These are phyloP conservation scores for Lactarius vividus DNA, from an alignment of 768 basidiomycete genomes.

Conservation along the genomic window DNA sequence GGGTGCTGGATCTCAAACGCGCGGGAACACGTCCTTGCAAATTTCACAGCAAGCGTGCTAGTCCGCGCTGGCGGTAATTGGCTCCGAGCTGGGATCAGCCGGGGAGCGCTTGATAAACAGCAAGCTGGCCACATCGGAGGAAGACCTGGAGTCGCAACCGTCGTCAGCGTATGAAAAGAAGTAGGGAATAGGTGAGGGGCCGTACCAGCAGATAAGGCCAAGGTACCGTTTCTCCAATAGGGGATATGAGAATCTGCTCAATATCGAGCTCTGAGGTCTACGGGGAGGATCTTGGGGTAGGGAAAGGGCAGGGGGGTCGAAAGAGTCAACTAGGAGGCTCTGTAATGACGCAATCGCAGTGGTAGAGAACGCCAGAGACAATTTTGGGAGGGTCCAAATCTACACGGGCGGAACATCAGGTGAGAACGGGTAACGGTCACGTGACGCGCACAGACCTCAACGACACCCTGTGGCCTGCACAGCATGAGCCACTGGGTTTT, in stretches of 20 bases:
- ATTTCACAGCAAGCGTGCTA: slow-evolving; percentile 53
- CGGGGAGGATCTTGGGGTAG: slow-evolving; percentile 68
- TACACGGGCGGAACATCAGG: slow-evolving; percentile 34
- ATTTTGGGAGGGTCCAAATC: slow-evolving; percentile 87
- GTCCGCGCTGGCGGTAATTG: slow-evolving; percentile 43
- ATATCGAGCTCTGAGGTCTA: slow-evolving; percentile 75
- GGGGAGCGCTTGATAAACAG: slow-evolving; percentile 77
- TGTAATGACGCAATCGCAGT: slow-evolving; percentile 58
- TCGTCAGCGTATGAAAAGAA: slow-evolving; percentile 11
- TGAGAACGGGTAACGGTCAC: background rate
- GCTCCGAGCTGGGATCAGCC: slow-evolving; percentile 36
- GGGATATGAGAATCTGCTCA: slow-evolving; percentile 70
- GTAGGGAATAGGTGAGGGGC: slow-evolving; percentile 11
- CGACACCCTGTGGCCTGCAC: slow-evolving; percentile 68
- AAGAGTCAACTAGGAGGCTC: slow-evolving; percentile 63
- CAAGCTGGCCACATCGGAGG: slow-evolving; percentile 75
- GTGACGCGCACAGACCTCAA: slow-evolving; percentile 59
- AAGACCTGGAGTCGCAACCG: slow-evolving; percentile 53
- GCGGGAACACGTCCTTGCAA: slow-evolving; percentile 56
- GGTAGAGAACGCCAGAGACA: slow-evolving; percentile 74
- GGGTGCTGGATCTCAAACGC: slow-evolving; percentile 70
- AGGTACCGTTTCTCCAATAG: slow-evolving; percentile 66
- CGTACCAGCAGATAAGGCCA: slow-evolving; percentile 77
- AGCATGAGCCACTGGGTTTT: slow-evolving; percentile 79
- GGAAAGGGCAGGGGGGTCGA: slow-evolving; percentile 58